Base-by-base conservation (phyloP, 306 rosid species). In the Ceratonia siliqua region DNA sequence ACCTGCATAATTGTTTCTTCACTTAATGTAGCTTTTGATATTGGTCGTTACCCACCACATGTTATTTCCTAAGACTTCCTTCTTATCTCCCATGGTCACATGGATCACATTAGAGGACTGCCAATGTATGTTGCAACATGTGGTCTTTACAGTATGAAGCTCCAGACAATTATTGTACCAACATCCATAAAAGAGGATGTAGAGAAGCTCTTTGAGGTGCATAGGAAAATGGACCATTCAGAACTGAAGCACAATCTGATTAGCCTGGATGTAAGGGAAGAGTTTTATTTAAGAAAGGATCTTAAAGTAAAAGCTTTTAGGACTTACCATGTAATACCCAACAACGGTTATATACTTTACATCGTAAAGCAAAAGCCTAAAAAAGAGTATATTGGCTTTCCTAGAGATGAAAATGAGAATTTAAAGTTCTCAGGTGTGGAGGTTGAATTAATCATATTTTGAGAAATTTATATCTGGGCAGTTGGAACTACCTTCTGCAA, bases 81-180 rank as follows among this genome's bases (percentile, higher is more conserved):
- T 68, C 85, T 87, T 24, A 92, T 91, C 83, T 90, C 98, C 18
- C 98, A 92, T 82, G 90, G 89, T 20, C 98, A 94, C 80, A 87
- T 94, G 96, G 98, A 94, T 83, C 98, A 92, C 89, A 94, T 94
- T 58, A 97, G 99, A 78, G 99, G 99, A 32, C 78, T 94, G 36
- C 97, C 99, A 0, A 84, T 92, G 88, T 94, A 92, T 77, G 97
- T 94, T 58, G 96, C 99, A 45, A 94, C 93, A 6, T 94, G 96
- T 25, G 96, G 96, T 67, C 81, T 94, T 64, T 91, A 90, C 83
- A 53, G 85, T 10, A 91, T 91, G 98, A 87, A 88, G 82, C 97
- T 96, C 12, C 97, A 95, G 2, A 94, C 93, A 18, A 83, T 91
- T 57, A 59, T 94, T 72, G 93, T 94, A 38, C 98, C 98, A 46